A percentile compares a stretch with the other conserved stretches of the same genome.
Evolutionary conservation across 2,329 filamentous ascomycete genomes (phyloP).

Genomic region (Colletotrichum sp.): DNA sequence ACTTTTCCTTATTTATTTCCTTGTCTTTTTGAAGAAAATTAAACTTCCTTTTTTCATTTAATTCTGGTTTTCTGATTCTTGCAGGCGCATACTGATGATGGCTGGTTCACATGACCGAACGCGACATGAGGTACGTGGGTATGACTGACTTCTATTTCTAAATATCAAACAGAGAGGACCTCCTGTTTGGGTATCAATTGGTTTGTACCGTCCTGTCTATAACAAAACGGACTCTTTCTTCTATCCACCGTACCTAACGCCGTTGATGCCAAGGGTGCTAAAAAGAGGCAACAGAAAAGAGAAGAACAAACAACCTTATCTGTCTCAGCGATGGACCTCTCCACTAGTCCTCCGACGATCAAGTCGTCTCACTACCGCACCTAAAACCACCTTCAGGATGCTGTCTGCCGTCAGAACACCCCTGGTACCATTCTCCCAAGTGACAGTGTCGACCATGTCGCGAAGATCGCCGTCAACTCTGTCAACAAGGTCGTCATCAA

Average conservation of each 20-base stretch:
- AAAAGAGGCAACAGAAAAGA: background rate
- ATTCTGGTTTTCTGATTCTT: background rate
- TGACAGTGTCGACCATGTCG: conserved; percentile 92
- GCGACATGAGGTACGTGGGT: background rate
- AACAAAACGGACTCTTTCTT: background rate
- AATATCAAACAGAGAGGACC: background rate
- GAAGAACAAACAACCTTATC: background rate
- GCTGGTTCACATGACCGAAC: background rate
- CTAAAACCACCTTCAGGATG: conserved; percentile 84
- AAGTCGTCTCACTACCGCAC: conserved; percentile 66
- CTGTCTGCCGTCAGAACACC: conserved; percentile 66
- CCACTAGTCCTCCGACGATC: conserved; percentile 32
- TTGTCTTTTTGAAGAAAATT: no score
- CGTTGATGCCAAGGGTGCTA: background rate
- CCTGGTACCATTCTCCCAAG: conserved; percentile 60
- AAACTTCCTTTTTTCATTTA: no score
- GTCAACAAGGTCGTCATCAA: conserved; percentile 76
- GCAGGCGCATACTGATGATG: background rate
- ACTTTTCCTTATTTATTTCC: background rate
- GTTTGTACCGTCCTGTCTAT: background rate
- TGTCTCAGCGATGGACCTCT: conserved; percentile 4
- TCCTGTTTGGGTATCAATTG: conserved; percentile 1
- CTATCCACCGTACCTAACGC: background rate
- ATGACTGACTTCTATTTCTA: background rate
- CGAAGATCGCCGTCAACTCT: conserved; percentile 63